phyloP scores from a whole-genome alignment of 2,329 filamentous ascomycete genomes.

The Aspergillus versicolor region DNA sequence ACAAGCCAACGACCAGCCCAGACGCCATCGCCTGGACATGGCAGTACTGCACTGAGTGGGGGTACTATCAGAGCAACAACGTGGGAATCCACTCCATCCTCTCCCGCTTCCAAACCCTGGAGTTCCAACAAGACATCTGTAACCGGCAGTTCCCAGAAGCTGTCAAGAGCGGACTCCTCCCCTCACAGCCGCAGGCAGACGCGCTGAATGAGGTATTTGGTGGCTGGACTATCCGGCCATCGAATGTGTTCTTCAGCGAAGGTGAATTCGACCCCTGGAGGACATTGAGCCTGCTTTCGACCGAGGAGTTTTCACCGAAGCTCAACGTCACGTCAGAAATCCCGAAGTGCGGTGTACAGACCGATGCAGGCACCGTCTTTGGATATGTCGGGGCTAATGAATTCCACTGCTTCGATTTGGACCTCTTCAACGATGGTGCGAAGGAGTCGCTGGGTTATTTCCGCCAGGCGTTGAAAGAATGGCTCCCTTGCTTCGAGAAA shows the following conservation, averaged over 20 bases:
- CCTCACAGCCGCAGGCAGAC: slow-evolving; percentile 39
- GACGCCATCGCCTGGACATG: slow-evolving; percentile 48
- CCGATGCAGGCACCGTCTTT: slow-evolving; percentile 43
- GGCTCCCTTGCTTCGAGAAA: slow-evolving; percentile 45
- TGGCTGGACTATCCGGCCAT: slow-evolving; percentile 53
- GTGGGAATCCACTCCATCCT: slow-evolving; percentile 48
- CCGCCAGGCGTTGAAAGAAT: slow-evolving; percentile 43
- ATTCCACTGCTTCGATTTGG: slow-evolving; percentile 52
- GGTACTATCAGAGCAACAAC: slow-evolving; percentile 52
- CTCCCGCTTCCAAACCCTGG: slow-evolving; percentile 47
- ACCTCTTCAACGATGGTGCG: slow-evolving; percentile 26
- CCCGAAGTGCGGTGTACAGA: slow-evolving; percentile 44
- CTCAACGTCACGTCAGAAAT: slow-evolving; percentile 38
- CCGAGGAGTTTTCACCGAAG: slow-evolving; percentile 42
- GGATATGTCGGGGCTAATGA: slow-evolving; percentile 48
- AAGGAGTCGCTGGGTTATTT: slow-evolving; percentile 39
- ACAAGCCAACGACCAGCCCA: slow-evolving; percentile 34
- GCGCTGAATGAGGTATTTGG: slow-evolving; percentile 46
- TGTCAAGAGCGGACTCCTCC: slow-evolving; percentile 39
- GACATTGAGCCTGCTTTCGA: slow-evolving; percentile 46
- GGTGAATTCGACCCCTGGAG: slow-evolving; percentile 56
- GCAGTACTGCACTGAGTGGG: slow-evolving; percentile 56
- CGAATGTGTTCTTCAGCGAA: slow-evolving; percentile 52
- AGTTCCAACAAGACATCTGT: slow-evolving; percentile 47
- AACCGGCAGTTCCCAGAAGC: slow-evolving; percentile 50